Base-by-base conservation (phyloP, 257 asterid species). In the Fraxinus excelsior region DNA sequence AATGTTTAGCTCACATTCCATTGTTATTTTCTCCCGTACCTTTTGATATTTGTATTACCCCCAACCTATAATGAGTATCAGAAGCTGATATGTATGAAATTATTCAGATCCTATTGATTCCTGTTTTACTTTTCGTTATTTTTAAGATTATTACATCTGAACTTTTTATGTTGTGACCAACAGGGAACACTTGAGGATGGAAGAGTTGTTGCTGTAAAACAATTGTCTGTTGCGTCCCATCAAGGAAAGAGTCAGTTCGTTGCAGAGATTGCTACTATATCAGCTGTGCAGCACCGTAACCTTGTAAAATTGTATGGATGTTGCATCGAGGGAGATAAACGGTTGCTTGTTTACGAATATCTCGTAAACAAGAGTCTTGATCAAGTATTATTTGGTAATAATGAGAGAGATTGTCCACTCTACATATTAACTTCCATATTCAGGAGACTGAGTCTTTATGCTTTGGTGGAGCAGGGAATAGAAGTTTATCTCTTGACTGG, bases 221-320 rank as follows among this genome's bases (percentile, higher is more conserved):
- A 89, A 79, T 87, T 94, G 31, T 94, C 97, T 16, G 90, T 92
- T 71, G 90, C 86, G 19, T 94, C 97, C 60, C 96, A 85, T 70
- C 98, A 94, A 82, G 98, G 97, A 56, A 94, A 91, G 86, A 85
- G 90, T 40, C 97, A 94, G 85, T 94, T 94, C 74, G 82, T 90
- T 70, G 93, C 98, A 40, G 98, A 94, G 85, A 92, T 94, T 38
- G 98, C 97, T 38, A 88, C 96, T 29, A 92, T 94, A 76, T 94
- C 97, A 26, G 94, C 97, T 21, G 98, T 94, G 58, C 98, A 94
- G 75, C 98, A 94, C 68, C 96, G 94, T 74, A 94, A 94, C 88
- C 93, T 94, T 3, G 98, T 92, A 76, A 92, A 86, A 74, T 60
- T 92, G 76, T 84, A 79, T 60, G 97, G 97, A 14, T 92, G 97